Percentiles rank a stretch among this genome's conserved stretches.
Evolutionary conservation across 768 basidiomycete genomes (phyloP).

Genomic region (Xerocomellus amylosporus): DNA sequence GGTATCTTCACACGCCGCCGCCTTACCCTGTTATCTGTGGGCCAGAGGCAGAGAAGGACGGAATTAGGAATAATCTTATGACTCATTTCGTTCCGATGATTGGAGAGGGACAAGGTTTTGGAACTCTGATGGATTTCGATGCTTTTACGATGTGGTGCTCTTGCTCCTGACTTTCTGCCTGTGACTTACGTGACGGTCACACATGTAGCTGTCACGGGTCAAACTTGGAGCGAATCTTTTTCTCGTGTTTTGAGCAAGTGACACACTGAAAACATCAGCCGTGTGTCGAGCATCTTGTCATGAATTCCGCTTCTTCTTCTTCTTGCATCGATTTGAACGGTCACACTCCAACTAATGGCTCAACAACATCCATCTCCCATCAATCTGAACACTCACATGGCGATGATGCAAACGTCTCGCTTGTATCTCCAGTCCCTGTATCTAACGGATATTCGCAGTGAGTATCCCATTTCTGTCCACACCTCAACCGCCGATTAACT

Average conservation of each 20-base stretch:
- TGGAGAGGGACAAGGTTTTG: conserved; percentile 34
- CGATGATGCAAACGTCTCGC: conserved; percentile 25
- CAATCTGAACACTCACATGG: conserved; percentile 39
- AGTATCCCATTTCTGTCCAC: conserved; percentile 32
- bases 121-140: conserved; percentile 39
- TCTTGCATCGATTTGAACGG: conserved; percentile 49
- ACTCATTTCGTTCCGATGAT: conserved; percentile 53
- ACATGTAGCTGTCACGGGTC: conserved; percentile 12
- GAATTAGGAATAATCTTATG: conserved; percentile 55
- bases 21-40: conserved; percentile 51
- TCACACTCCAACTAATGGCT: conserved; percentile 50
- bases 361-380: conserved; percentile 36
- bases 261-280: neutral
- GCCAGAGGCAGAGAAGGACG: conserved; percentile 34
- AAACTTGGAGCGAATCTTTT: conserved; percentile 22
- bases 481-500: conserved; percentile 6
- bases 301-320: conserved; percentile 30
- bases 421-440: conserved; percentile 37
- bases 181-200: conserved; percentile 24
- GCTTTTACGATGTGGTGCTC: conserved; percentile 24
- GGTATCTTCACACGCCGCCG: conserved; percentile 49
- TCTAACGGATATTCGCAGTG: conserved; percentile 61
- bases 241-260: conserved; percentile 4
- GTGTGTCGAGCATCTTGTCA: conserved; percentile 13
- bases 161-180: neutral